phyloP scores from a whole-genome alignment of 257 asterid species.

The Nicotiana tabacum region DNA sequence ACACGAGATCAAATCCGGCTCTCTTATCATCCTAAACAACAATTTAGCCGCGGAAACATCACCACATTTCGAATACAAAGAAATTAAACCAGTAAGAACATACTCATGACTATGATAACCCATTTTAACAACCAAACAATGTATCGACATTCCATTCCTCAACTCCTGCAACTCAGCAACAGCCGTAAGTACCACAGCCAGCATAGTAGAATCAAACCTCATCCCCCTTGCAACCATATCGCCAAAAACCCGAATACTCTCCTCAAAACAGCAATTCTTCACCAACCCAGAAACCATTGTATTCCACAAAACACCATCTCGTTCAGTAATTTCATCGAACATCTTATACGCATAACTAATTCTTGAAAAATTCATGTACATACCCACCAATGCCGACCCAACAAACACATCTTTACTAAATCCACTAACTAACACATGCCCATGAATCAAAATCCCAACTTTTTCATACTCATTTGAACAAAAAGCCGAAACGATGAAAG shows the following conservation, averaged over 20 bases:
- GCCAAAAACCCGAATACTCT: slow-evolving; percentile 27
- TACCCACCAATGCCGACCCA: slow-evolving; percentile 75
- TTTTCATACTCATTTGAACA: slow-evolving; percentile 25
- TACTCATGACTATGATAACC: slow-evolving; percentile 56
- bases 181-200: slow-evolving; percentile 65
- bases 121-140: slow-evolving; percentile 59
- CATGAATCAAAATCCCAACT: slow-evolving; percentile 67
- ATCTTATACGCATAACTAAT: slow-evolving; percentile 50
- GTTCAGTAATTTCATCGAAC: slow-evolving; percentile 61
- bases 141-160: slow-evolving; percentile 67
- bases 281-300: slow-evolving; percentile 74
- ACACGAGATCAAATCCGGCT: slow-evolving; percentile 68
- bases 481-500: slow-evolving; percentile 54
- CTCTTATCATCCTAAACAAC: slow-evolving; percentile 50
- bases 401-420: slow-evolving; percentile 61
- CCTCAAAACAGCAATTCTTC: slow-evolving; percentile 53
- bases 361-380: slow-evolving; percentile 42
- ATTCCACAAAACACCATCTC: slow-evolving; percentile 85
- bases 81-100: slow-evolving; percentile 73
- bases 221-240: slow-evolving; percentile 43
- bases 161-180: slow-evolving; percentile 69
- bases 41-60: slow-evolving; percentile 46
- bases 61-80: slow-evolving; percentile 72
- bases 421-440: slow-evolving; percentile 60
- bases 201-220: slow-evolving; percentile 56